Percentiles rank a stretch among this genome's conserved stretches.
Evolutionary conservation across 495 filamentous ascomycete species (phyloP).

Genomic region (Hypomontagnella submonticulosa): DNA sequence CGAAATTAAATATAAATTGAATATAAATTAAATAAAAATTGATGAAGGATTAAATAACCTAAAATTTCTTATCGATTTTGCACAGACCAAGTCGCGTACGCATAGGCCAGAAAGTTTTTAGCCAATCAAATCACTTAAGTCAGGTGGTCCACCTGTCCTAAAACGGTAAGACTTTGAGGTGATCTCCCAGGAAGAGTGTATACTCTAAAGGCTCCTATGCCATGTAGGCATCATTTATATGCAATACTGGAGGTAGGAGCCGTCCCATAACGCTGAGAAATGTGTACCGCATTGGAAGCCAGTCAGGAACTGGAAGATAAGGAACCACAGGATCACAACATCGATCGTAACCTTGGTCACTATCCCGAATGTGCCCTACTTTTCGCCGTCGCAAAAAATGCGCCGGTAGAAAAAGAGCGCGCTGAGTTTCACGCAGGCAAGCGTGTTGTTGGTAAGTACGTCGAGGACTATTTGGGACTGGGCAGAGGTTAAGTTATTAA

Average conservation of each 20-base stretch:
- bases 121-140: too few relatives aligned
- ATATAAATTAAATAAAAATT: too few relatives aligned
- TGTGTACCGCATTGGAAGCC: slow-evolving; percentile 40
- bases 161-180: too few relatives aligned
- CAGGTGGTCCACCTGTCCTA: too few relatives aligned
- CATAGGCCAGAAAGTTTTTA: too few relatives aligned
- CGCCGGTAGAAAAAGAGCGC: slow-evolving; percentile 40
- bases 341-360: slow-evolving; percentile 11
- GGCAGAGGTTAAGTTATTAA: neutral
- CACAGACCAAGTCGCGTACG: too few relatives aligned
- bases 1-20: too few relatives aligned
- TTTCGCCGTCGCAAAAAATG: slow-evolving; percentile 25
- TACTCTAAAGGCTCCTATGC: too few relatives aligned
- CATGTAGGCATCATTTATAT: too few relatives aligned
- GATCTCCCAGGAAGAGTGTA: too few relatives aligned
- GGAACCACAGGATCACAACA: slow-evolving; percentile 21
- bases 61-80: too few relatives aligned
- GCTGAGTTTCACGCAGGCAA: slow-evolving; percentile 32
- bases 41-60: too few relatives aligned
- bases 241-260: neutral
- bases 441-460: slow-evolving; percentile 23
- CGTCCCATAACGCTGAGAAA: slow-evolving; percentile 35
- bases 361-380: neutral
- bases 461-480: slow-evolving; percentile 28
- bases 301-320: slow-evolving; percentile 32